Conservation (phyloP, 1,139 yeast species). For the Taphrina wiesneri region DNA sequence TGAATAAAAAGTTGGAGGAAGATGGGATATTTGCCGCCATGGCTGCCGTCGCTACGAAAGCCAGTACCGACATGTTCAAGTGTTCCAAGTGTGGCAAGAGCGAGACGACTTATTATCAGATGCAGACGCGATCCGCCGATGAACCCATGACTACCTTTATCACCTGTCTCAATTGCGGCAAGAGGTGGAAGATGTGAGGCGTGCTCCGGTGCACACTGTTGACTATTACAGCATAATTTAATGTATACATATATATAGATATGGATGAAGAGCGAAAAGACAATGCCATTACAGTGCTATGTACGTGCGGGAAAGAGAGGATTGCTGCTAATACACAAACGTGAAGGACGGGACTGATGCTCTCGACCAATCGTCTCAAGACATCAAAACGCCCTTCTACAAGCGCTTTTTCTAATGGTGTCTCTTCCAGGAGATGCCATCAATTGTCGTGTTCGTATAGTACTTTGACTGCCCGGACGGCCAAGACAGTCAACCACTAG, state of each 20-base stretch:
- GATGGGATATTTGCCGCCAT: constrained; percentile 94
- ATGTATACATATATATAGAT: not conserved
- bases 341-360: not conserved
- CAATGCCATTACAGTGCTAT: not conserved
- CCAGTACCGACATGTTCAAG: constrained; percentile 92
- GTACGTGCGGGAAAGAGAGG: not conserved
- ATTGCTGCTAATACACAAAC: not conserved
- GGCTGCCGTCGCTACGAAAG: constrained; percentile 96
- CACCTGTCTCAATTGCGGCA: constrained; percentile 44
- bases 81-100: constrained; percentile 98
- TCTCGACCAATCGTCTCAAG: not conserved
- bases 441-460: not conserved
- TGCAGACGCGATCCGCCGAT: constrained; percentile 98
- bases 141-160: constrained; percentile 98
- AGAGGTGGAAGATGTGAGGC: constrained; percentile 2
- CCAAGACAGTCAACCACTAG: not conserved
- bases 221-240: not conserved
- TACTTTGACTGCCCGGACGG: not conserved
- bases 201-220: not conserved
- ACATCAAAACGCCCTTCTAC: not conserved
- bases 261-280: not conserved
- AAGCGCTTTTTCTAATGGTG: not conserved
- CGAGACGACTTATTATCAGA: constrained; percentile 93
- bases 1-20: constrained; percentile 79
- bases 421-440: not conserved